Percentiles rank a stretch among this genome's conserved stretches.
Conservation (phyloP, 179 eudicot genomes). For the Beta macrorhiza region DNA sequence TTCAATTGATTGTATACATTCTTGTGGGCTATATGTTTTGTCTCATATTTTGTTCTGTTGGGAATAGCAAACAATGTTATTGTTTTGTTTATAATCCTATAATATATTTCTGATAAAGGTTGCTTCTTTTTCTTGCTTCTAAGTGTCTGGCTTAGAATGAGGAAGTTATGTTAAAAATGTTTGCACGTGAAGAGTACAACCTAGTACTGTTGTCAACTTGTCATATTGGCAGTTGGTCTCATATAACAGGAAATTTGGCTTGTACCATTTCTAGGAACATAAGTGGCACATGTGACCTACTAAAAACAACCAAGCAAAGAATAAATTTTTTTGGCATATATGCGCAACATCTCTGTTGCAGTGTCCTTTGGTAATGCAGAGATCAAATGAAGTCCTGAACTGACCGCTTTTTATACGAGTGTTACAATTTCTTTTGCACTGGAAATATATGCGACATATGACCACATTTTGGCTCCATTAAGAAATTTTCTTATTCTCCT, state of each 20-base stretch:
- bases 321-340: too few species aligned
- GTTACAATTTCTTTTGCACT: neutral
- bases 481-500: neutral
- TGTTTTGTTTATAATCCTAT: neutral
- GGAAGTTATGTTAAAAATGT: neutral
- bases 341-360: too few species aligned
- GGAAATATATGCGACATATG: neutral
- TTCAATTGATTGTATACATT: neutral
- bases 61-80: neutral
- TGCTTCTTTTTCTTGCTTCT: neutral
- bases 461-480: neutral
- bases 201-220: neutral
- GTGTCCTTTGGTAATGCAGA: neutral
- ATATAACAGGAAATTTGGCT: neutral
- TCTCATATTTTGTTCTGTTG: neutral
- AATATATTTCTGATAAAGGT: neutral
- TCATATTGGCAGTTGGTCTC: constrained; percentile 1
- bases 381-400: neutral
- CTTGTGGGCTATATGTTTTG: neutral
- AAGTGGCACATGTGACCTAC: neutral
- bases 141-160: neutral
- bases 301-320: too few species aligned
- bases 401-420: neutral
- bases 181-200: neutral
- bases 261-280: neutral